phyloP scores from a whole-genome alignment of 208 protist genomes.

The Acanthamoeba rhysodes region DNA sequence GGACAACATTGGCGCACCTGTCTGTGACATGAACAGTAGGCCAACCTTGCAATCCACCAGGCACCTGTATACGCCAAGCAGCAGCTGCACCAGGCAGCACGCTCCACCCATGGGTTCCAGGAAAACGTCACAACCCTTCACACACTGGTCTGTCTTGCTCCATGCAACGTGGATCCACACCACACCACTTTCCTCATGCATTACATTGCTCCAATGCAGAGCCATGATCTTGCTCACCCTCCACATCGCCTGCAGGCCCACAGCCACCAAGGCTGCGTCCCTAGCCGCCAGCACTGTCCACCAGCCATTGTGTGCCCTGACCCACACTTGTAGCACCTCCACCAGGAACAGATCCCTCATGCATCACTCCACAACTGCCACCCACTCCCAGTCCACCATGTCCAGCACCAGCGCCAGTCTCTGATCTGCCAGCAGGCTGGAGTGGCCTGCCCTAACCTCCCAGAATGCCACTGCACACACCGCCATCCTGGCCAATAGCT shows the following conservation, averaged over 20 bases:
- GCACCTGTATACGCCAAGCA: neutral
- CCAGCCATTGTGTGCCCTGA: neutral
- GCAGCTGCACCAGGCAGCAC: neutral
- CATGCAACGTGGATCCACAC: neutral
- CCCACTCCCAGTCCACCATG: neutral
- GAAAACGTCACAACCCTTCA: neutral
- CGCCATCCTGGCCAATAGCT: neutral
- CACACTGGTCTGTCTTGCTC: neutral
- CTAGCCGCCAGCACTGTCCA: neutral
- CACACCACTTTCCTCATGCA: too few species aligned
- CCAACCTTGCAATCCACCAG: neutral
- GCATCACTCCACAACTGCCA: neutral
- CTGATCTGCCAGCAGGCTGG: neutral
- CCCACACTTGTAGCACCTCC: neutral
- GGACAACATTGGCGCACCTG: neutral
- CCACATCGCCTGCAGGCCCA: neutral
- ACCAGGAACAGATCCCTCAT: neutral
- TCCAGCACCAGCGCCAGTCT: neutral
- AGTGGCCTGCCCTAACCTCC: neutral
- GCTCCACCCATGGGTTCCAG: neutral
- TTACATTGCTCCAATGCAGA: neutral
- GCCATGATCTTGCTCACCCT: neutral
- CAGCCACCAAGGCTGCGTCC: neutral
- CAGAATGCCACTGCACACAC: neutral
- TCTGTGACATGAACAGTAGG: neutral